Evolutionary conservation across 495 filamentous ascomycete genomes (phyloP), one percentile per base, ranked within the genome.

Genomic region (Neurospora cerealis): DNA sequence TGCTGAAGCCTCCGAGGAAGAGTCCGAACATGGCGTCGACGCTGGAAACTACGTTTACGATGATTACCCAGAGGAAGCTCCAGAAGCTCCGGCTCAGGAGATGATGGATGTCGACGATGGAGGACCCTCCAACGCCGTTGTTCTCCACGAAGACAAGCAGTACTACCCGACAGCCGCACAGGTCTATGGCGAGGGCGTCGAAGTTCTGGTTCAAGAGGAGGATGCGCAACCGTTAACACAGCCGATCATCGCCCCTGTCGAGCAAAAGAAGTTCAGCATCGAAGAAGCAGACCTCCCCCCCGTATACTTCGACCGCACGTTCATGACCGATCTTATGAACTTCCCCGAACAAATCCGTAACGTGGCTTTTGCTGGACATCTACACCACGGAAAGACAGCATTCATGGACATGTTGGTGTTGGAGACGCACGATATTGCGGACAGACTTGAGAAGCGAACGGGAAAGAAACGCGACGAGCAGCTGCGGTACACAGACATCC

Each of bases 81-180:
- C 87, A 69, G 89, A 88, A 73, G 83, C 78, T 40, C 86, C 91
- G 73, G 88, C 91, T 39, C 92, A 96, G 80, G 91, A 98, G 81
- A 84, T 95, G 79, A 98, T 99, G 96, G 93, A 98, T 79, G 83
- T 98, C 37, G 96, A 98, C 82, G 86, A 91, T 82, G 93, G 97
- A 69, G 95, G 93, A n/a, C 93, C 96, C 24, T 98, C 95, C 8
- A 99, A 98, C 82, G 95, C 95, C 60, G 95, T 99, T 40, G 87
- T 99, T 70, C 88, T 99, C 39, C 96, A 99, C 80, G 96, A 99
- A 85, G 96, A 99, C 84, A 98, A 99, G 82, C 96, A 98, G 84
- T 99, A 99, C 80, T 99, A 99, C 79, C 96, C 96, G 21, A 97
- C 93, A 36, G 96, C 96, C 38, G 91, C 94, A 76, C 95, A 98